Evolutionary conservation across 257 asterid species (phyloP).

Genomic region (Solanum paucissectum): DNA sequence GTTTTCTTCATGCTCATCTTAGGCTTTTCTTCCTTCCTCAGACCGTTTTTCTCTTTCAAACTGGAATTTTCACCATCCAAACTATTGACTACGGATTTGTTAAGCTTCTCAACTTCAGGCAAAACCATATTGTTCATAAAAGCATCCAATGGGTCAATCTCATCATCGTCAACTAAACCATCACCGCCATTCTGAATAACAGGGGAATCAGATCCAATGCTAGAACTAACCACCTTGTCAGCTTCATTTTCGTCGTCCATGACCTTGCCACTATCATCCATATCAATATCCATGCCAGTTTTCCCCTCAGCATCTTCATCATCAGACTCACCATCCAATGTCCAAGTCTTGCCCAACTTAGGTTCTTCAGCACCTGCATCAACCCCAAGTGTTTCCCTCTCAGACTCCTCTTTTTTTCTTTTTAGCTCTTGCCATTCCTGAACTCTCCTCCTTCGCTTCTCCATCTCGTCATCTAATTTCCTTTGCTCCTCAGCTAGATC

Average conservation of each 20-base stretch:
- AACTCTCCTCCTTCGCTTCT: conserved; percentile 77
- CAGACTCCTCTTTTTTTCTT: conserved; percentile 64
- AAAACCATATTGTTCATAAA: conserved; percentile 76
- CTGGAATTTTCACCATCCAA: conserved; percentile 25
- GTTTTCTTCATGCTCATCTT: conserved; percentile 28
- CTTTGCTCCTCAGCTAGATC: conserved; percentile 75
- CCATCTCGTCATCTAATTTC: conserved; percentile 79
- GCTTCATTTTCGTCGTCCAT: conserved; percentile 16
- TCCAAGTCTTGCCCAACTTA: conserved; percentile 76
- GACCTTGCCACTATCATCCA: conserved; percentile 25
- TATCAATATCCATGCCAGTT: conserved; percentile 36
- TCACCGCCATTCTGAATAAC: conserved; percentile 27
- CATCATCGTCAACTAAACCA: conserved; percentile 34
- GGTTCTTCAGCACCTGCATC: conserved; percentile 29
- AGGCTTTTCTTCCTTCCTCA: conserved; percentile 9
- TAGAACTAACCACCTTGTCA: conserved; percentile 21
- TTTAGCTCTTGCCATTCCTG: conserved; percentile 89
- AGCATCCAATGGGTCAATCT: conserved; percentile 83
- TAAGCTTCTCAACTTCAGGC: conserved; percentile 83
- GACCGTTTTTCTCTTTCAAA: conserved; percentile 20
- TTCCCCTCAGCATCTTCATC: conserved; percentile 72
- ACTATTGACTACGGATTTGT: conserved; percentile 17
- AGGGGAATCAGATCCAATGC: conserved; percentile 8
- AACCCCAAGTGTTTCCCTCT: conserved; percentile 58
- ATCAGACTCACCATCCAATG: conserved; percentile 83